Evolutionary conservation across 768 basidiomycete genomes (phyloP), one percentile per base, ranked within the genome.

Genomic region (Kwoniella bestiolae): DNA sequence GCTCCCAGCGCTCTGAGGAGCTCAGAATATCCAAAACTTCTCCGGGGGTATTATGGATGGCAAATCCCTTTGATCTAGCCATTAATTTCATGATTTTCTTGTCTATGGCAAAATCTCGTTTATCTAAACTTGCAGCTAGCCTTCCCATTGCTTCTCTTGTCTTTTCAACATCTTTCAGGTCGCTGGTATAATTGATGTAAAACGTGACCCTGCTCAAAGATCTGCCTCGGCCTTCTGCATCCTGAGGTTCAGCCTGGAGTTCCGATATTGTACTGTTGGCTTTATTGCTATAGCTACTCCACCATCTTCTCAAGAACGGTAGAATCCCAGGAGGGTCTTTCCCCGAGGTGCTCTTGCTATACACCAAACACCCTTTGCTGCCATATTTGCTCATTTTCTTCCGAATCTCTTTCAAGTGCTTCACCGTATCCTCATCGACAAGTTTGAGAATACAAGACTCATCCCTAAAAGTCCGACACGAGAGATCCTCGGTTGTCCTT

Each of bases 271-370:
- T 8, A 41, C 18, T 8, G 38, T 8, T 41, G 8, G 38, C 8
- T 41, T 41, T 41, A 50, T n/a, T 50, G 49, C 21, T 41, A 41
- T 41, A 41, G n/a, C n/a, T n/a, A n/a, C n/a, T n/a, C n/a, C n/a
- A n/a, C n/a, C n/a, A n/a, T n/a, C n/a, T n/a, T n/a, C n/a, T n/a
- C n/a, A n/a, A n/a, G n/a, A n/a, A n/a, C n/a, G n/a, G n/a, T n/a
- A n/a, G n/a, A n/a, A n/a, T n/a, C n/a, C n/a, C n/a, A n/a, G n/a
- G n/a, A n/a, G n/a, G n/a, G n/a, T n/a, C n/a, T n/a, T n/a, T n/a
- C n/a, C n/a, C n/a, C n/a, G n/a, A n/a, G n/a, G n/a, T n/a, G n/a
- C n/a, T n/a, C n/a, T n/a, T n/a, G n/a, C n/a, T n/a, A 41, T 41
- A 41, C 3, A 16, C 18, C 38, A 41, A 41, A 41, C 38, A 41